Base-by-base conservation (phyloP, 2,329 filamentous ascomycete genomes). In the Fusarium pseudograminearum region DNA sequence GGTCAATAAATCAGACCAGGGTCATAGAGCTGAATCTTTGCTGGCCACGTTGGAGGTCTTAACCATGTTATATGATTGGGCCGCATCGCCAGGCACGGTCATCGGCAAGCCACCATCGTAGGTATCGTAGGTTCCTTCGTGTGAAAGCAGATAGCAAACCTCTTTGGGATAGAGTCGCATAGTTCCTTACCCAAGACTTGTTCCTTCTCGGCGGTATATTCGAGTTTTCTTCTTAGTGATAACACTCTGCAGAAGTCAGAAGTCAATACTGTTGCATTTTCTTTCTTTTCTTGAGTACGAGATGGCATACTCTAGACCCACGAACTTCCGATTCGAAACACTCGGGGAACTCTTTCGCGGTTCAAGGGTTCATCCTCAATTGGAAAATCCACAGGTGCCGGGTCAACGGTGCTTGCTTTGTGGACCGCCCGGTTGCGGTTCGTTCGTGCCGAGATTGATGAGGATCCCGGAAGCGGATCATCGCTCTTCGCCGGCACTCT, bases 171-270 rank as follows among this genome's bases (percentile, higher is more conserved):
- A 77, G 78, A 18, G 75, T 78, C 30, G 78, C 74, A 1, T 81
- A 81, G 14, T 7, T 40, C 58, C 72, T 81, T 2, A 74, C 73
- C 67, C 80, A 80, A 80, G 47, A 79, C 67, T 22, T 79, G 80
- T 45, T 79, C 80, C 7, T 79, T 81, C 53, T 80, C 78, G 0
- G 75, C 80, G 10, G 70, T 69, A 22, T 46, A 28, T 26, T 48
- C 28, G 20, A 45, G 9, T 18, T 5, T 36, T 28, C 5, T 28
- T 24, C 1, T 44, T 41, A 24, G 45, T 38, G 45, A 45, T 14
- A 38, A 20, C 10, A 56, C 18, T 31, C 26, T 33, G 2, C 41
- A 30, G 28, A 34, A 40, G 36, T 14, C n/a, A 40, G 12, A 40
- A 40, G n/a, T 36, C n/a, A 11, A n/a, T 22, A 40, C n/a, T 20